phyloP scores from a whole-genome alignment of 257 asterid species.

The Pogostemon cablin region DNA sequence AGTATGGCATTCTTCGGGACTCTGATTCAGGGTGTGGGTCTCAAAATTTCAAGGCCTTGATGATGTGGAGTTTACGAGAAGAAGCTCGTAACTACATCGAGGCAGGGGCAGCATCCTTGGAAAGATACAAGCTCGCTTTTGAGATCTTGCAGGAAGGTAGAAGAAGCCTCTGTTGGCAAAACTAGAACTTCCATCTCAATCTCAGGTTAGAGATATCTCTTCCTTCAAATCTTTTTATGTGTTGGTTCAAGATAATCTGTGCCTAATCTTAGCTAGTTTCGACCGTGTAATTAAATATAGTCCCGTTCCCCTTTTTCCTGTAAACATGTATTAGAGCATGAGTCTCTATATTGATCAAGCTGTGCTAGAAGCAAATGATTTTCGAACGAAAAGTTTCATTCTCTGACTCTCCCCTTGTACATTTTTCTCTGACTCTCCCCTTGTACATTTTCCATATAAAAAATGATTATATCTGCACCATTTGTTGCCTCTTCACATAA shows the following conservation, averaged over 20 bases:
- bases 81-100: slow-evolving; percentile 80
- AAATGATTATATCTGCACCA: slow-evolving; percentile 18
- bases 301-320: background rate
- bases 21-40: slow-evolving; percentile 69
- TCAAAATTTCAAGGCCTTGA: slow-evolving; percentile 68
- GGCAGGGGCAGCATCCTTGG: slow-evolving; percentile 79
- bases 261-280: slow-evolving; percentile 33
- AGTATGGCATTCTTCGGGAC: slow-evolving; percentile 73
- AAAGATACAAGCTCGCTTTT: slow-evolving; percentile 82
- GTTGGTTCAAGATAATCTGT: slow-evolving; percentile 14
- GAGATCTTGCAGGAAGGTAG: slow-evolving; percentile 96
- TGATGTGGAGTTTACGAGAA: slow-evolving; percentile 93
- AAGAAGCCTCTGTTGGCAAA: slow-evolving; percentile 83
- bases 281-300: slow-evolving; percentile 39
- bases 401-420: background rate
- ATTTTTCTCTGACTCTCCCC: background rate
- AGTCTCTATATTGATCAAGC: slow-evolving; percentile 2
- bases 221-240: slow-evolving; percentile 26
- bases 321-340: slow-evolving; percentile 11
- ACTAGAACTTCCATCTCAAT: slow-evolving; percentile 39
- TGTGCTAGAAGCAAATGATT: slow-evolving; percentile 1
- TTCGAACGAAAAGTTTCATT: background rate
- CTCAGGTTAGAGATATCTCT: slow-evolving; percentile 40
- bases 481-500: slow-evolving; percentile 45
- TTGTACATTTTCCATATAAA: background rate